These are phyloP conservation scores for Monosporozyma unispora DNA, from an alignment of 805 yeast genomes.

Conservation along the genomic window DNA sequence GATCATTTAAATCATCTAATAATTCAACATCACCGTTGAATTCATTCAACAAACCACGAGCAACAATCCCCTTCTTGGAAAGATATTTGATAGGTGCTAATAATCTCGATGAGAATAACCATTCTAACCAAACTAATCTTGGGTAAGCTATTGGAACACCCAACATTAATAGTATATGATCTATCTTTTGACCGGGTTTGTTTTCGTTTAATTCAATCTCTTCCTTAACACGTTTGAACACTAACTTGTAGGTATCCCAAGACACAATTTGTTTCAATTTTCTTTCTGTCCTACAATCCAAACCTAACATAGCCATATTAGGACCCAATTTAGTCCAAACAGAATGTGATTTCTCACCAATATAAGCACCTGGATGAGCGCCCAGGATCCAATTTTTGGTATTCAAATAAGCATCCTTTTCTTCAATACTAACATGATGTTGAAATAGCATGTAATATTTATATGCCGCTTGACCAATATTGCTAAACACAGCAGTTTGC, in stretches of 20 bases:
- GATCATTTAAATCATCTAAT: slow-evolving; percentile 88
- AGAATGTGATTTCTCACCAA: slow-evolving; percentile 58
- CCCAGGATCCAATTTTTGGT: slow-evolving; percentile 60
- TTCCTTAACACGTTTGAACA: slow-evolving; percentile 49
- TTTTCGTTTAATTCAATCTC: slow-evolving; percentile 38
- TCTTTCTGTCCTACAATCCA: slow-evolving; percentile 93
- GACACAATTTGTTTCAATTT: slow-evolving; percentile 49
- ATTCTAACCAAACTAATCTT: slow-evolving; percentile 83
- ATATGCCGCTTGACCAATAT: slow-evolving; percentile 73
- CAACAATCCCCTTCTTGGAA: slow-evolving; percentile 52
- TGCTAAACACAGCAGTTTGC: slow-evolving; percentile 56
- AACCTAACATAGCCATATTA: slow-evolving; percentile 60
- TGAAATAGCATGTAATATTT: slow-evolving; percentile 87
- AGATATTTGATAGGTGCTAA: slow-evolving; percentile 56
- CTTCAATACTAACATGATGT: slow-evolving; percentile 57
- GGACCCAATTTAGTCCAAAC: slow-evolving; percentile 66
- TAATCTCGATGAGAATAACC: slow-evolving; percentile 51
- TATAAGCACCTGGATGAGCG: slow-evolving; percentile 46
- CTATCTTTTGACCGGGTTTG: slow-evolving; percentile 37
- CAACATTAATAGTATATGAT: slow-evolving; percentile 72
- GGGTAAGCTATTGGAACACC: slow-evolving; percentile 97
- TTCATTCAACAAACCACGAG: slow-evolving; percentile 73
- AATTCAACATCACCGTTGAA: slow-evolving; percentile 89
- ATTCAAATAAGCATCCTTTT: slow-evolving; percentile 30
- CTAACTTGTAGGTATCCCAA: slow-evolving; percentile 44